Evolutionary conservation across 805 yeast genomes (phyloP), one percentile per base, ranked within the genome.

Genomic region (Jamesozyma lodderae): DNA sequence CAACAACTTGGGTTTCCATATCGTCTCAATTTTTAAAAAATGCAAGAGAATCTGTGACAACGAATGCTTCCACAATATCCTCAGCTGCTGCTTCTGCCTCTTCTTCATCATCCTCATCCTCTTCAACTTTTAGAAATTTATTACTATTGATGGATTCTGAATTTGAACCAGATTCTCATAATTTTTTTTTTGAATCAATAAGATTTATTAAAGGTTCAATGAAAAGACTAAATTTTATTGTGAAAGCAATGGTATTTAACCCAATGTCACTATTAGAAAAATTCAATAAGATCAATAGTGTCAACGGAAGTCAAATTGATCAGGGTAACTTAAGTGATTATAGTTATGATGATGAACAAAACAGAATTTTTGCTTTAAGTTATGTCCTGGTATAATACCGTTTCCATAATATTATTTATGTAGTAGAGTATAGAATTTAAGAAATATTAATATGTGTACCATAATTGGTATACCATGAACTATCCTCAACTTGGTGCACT

Each of bases 331-430:
- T 6, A n/a, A 25, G 13, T 25, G 6, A 14, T 14, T 15, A 28
- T 25, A 18, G 23, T 7, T 18, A 8, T 24, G 18, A 27, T 16
- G 46, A 43, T 16, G 45, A 41, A 15, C 38, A 48, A 10, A 42
- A 42, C 35, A 44, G 41, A 35, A 35, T 46, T 9, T 37, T 47
- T 20, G 48, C 52, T 15, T 36, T 47, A 26, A 46, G 52, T 14
- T 46, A 46, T 24, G 31, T 47, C 14, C 33, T 40, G 13, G 7
- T 36, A 4, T 40, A 27, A 36, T 8, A n/a, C n/a, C n/a, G n/a
- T n/a, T n/a, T n/a, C n/a, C n/a, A n/a, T n/a, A n/a, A n/a, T n/a
- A n/a, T n/a, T n/a, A n/a, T n/a, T n/a, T n/a, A n/a, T n/a, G n/a
- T n/a, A n/a, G n/a, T n/a, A n/a, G n/a, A n/a, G n/a, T n/a, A n/a